A percentile compares a stretch with the other conserved stretches of the same genome.
These are phyloP conservation scores for Fusarium zealandicum DNA, from an alignment of 2,329 filamentous ascomycete genomes.

Conservation along the genomic window DNA sequence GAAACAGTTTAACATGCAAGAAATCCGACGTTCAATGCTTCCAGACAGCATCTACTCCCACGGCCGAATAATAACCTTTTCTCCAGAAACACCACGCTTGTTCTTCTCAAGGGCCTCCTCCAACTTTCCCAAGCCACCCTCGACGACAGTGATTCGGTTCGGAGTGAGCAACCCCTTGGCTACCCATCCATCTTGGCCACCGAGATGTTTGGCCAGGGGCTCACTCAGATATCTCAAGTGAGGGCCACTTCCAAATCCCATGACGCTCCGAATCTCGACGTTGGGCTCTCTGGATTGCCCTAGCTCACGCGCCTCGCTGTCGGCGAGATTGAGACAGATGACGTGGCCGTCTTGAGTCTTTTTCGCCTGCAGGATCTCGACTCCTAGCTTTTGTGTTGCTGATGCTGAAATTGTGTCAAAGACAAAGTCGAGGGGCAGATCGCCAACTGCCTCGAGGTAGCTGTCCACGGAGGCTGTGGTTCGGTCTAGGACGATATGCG, in stretches of 20 bases:
- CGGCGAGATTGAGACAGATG: conserved; percentile 16
- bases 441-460: conserved; percentile 38
- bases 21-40: no score
- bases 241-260: conserved; percentile 37
- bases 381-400: conserved; percentile 43
- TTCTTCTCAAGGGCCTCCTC: conserved; percentile 38
- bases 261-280: conserved; percentile 1
- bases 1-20: no score
- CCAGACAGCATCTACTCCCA: no score
- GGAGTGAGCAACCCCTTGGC: conserved; percentile 42
- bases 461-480: conserved; percentile 23
- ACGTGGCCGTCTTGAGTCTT: conserved; percentile 30
- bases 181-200: conserved; percentile 43
- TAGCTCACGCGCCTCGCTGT: conserved; percentile 26
- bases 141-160: conserved; percentile 40
- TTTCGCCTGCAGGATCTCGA: conserved; percentile 37
- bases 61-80: conserved; percentile 39
- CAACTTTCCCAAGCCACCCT: conserved; percentile 40
- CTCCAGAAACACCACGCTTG: conserved; percentile 39
- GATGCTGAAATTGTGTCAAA: conserved; percentile 43
- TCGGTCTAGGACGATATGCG: conserved; percentile 41
- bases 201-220: conserved; percentile 38
- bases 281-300: conserved; percentile 18
- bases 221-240: conserved; percentile 42
- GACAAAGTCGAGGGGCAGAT: conserved; percentile 41